Evolutionary conservation across 2,329 filamentous ascomycete genomes (phyloP).

Genomic region (Hypomyces perniciosus): DNA sequence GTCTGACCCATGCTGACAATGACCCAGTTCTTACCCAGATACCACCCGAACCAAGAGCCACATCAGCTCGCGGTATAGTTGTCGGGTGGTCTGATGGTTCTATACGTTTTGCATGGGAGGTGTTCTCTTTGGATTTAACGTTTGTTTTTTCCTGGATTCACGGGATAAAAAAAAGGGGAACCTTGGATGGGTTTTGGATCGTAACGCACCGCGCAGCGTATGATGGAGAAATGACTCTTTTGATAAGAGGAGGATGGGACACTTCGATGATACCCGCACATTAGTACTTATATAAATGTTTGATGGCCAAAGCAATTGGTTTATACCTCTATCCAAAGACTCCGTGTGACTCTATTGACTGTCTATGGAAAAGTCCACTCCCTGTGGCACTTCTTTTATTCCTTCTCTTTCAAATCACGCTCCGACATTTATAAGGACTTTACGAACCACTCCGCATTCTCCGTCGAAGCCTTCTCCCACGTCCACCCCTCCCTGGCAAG

Average conservation of each 20-base stretch:
- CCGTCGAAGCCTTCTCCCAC: constrained; percentile 27
- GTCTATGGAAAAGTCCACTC: neutral
- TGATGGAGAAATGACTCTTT: neutral
- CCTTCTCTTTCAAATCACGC: neutral
- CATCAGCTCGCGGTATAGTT: constrained; percentile 49
- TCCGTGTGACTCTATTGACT: neutral
- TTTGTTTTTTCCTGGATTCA: neutral
- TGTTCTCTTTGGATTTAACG: constrained; percentile 12
- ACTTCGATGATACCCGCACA: constrained; percentile 13
- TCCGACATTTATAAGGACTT: constrained; percentile 19
- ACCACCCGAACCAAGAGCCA: constrained; percentile 51
- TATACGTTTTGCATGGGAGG: constrained; percentile 12
- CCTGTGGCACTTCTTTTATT: neutral
- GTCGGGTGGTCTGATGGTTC: neutral
- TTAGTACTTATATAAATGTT: neutral
- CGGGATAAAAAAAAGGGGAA: neutral
- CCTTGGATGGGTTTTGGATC: neutral
- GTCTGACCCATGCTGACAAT: constrained; percentile 15
- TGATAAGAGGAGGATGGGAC: constrained; percentile 6
- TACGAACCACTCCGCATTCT: constrained; percentile 35
- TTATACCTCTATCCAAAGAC: neutral
- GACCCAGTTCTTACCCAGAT: constrained; percentile 52
- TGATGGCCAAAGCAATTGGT: neutral
- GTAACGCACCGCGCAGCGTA: no score
- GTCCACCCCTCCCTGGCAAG: constrained; percentile 60